phyloP scores from a whole-genome alignment of 495 filamentous ascomycete species.

The Pyrenula massariospora region DNA sequence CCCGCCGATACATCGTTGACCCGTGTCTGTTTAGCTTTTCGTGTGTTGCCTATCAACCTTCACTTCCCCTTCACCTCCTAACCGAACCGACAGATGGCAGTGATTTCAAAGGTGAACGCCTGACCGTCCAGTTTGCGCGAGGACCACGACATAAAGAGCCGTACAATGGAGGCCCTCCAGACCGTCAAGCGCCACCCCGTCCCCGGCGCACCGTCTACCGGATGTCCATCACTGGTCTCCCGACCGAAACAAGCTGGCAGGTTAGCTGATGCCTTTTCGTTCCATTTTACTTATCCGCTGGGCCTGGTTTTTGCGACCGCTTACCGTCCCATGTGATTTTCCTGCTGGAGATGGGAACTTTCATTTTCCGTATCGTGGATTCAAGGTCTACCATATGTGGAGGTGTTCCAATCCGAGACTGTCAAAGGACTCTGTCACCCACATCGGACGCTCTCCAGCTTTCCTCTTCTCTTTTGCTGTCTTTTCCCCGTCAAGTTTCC shows the following conservation, averaged over 20 bases:
- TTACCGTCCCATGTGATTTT: no score
- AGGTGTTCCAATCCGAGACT: neutral
- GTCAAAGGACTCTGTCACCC: neutral
- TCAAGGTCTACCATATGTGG: neutral
- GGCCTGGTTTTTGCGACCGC: no score
- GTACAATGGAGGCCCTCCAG: constrained; percentile 46
- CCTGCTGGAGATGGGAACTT: no score
- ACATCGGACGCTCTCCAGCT: constrained; percentile 8
- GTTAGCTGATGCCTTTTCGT: constrained; percentile 70
- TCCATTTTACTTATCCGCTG: no score
- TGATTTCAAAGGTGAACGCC: constrained; percentile 91
- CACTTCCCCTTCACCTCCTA: constrained; percentile 10
- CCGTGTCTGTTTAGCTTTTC: constrained; percentile 4
- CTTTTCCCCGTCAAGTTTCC: neutral
- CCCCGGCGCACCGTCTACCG: constrained; percentile 88
- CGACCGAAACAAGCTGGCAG: constrained; percentile 99
- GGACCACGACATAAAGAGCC: constrained; percentile 80
- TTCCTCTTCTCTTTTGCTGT: constrained; percentile 4
- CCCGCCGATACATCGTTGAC: constrained; percentile 1
- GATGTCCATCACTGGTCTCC: constrained; percentile 96
- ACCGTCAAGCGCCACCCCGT: constrained; percentile 69
- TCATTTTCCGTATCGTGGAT: constrained; percentile 18
- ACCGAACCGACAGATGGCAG: constrained; percentile 61
- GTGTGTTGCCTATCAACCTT: constrained; percentile 4
- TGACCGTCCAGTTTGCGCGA: constrained; percentile 96